Evolutionary conservation across 2,329 filamentous ascomycete genomes (phyloP).

Genomic region (Cadophora sp.): DNA sequence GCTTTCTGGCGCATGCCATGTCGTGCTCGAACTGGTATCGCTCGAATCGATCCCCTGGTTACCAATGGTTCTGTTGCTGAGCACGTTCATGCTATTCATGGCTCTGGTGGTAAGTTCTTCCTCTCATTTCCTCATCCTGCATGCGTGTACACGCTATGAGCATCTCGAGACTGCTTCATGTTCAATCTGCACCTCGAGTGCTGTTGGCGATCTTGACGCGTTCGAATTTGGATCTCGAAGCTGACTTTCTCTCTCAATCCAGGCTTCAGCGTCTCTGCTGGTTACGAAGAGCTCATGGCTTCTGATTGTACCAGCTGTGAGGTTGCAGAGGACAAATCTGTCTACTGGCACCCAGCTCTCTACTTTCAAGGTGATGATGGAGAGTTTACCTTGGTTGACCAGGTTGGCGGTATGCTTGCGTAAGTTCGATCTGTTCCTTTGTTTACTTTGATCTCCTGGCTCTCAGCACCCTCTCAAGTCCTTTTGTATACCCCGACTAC

Average conservation of each 20-base stretch:
- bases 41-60: constrained; percentile 80
- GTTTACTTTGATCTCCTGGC: constrained; percentile 6
- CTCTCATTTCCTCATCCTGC: not conserved
- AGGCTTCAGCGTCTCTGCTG: constrained; percentile 71
- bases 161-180: not conserved
- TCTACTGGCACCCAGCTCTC: constrained; percentile 72
- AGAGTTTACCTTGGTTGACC: constrained; percentile 67
- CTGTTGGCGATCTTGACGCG: not conserved
- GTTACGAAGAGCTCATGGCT: constrained; percentile 60
- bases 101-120: constrained; percentile 70
- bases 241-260: constrained; percentile 29
- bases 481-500: not conserved
- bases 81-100: constrained; percentile 79
- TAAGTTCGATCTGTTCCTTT: constrained; percentile 55
- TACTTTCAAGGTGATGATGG: constrained; percentile 49
- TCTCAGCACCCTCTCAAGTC: not conserved
- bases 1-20: constrained; percentile 95
- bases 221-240: not conserved
- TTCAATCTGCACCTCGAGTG: not conserved
- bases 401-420: constrained; percentile 85
- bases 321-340: constrained; percentile 66
- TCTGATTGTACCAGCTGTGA: constrained; percentile 71
- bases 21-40: constrained; percentile 70
- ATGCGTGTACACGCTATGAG: not conserved
- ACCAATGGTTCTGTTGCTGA: constrained; percentile 62